Evolutionary conservation across 2,329 filamentous ascomycete genomes (phyloP).

Genomic region (Exophiala lecanii-corni): DNA sequence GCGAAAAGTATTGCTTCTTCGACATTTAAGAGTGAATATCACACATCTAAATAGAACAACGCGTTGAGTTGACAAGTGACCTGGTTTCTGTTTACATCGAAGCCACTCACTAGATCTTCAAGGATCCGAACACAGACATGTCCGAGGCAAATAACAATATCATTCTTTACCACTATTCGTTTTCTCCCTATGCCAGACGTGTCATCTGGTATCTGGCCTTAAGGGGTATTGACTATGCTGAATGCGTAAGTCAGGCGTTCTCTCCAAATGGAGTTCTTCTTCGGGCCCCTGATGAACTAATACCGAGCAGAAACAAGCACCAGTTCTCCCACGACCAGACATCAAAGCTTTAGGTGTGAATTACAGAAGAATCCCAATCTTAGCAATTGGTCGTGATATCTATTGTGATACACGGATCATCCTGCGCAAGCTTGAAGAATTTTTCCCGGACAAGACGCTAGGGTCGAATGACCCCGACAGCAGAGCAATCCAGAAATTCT

Average conservation of each 20-base stretch:
- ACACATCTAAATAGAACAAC: no score
- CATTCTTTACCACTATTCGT: constrained; percentile 59
- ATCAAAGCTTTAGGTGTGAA: constrained; percentile 56
- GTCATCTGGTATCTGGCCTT: constrained; percentile 65
- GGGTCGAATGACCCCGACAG: constrained; percentile 39
- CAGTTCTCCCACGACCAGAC: constrained; percentile 62
- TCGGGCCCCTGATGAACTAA: no score
- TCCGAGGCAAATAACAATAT: constrained; percentile 21
- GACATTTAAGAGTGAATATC: no score
- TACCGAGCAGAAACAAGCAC: constrained; percentile 59
- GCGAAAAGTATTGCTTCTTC: no score
- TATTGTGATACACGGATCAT: constrained; percentile 69
- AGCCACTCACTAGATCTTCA: no score
- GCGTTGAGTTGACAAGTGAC: no score
- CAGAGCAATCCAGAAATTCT: constrained; percentile 49
- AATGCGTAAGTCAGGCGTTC: constrained; percentile 62
- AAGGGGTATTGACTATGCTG: constrained; percentile 59
- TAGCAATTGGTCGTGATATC: constrained; percentile 62
- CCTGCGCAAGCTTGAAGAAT: constrained; percentile 52
- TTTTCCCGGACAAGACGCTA: constrained; percentile 46
- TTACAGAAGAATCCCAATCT: constrained; percentile 66
- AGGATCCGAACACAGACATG: no score
- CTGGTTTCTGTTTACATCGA: no score
- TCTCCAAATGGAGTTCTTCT: no score
- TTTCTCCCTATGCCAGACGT: constrained; percentile 61